Conservation (phyloP, 225 moss, liverwort and hornwort species). For the Bryoerythrophyllum caledonicum region DNA sequence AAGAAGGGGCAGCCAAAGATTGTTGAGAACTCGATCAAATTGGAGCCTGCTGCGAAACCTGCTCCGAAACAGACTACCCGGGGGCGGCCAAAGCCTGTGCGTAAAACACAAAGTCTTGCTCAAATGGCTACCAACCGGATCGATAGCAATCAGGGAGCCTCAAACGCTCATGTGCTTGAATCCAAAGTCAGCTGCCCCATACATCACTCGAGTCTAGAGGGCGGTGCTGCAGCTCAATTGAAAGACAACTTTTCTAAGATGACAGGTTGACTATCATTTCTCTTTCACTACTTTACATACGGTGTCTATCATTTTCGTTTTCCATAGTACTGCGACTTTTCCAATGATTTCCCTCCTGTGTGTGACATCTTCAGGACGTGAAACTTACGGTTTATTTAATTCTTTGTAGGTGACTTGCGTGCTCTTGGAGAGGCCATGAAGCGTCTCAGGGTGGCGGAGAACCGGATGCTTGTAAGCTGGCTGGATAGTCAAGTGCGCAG, state of each 20-base stretch:
- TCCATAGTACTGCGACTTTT: not conserved
- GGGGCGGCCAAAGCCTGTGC: conserved; percentile 86
- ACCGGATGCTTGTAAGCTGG: conserved; percentile 74
- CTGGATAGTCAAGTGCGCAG: conserved; percentile 71
- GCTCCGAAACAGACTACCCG: conserved; percentile 77
- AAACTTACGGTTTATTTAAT: conserved; percentile 19
- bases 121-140: conserved; percentile 80
- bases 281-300: not conserved
- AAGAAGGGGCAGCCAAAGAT: conserved; percentile 79
- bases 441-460: conserved; percentile 70
- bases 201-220: conserved; percentile 61
- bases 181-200: conserved; percentile 75
- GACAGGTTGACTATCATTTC: conserved; percentile 34
- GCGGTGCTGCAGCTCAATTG: conserved; percentile 43
- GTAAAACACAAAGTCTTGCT: conserved; percentile 92
- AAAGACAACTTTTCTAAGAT: conserved; percentile 56
- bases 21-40: conserved; percentile 62
- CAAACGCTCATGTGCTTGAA: conserved; percentile 67
- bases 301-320: conserved; percentile 7
- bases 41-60: conserved; percentile 76
- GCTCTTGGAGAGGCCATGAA: conserved; percentile 71
- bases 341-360: not conserved
- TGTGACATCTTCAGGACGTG: conserved; percentile 16
- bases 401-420: conserved; percentile 52
- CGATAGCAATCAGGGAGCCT: conserved; percentile 80